phyloP scores from a whole-genome alignment of 116 monocot genomes.

The Trichopus zeylanicus region DNA sequence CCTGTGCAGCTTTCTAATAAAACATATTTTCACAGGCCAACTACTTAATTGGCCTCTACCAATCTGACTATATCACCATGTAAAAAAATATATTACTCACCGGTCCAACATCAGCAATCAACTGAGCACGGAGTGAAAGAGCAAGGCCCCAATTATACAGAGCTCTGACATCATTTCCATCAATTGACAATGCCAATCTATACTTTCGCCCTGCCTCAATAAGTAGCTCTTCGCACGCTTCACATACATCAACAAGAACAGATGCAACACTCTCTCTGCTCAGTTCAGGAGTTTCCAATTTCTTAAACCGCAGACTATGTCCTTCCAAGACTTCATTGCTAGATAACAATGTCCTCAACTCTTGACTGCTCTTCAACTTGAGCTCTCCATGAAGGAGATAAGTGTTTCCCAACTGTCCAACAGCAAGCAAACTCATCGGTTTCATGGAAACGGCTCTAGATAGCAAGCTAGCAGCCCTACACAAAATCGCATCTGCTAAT shows the following conservation, averaged over 20 bases:
- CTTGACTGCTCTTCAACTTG: constrained; percentile 74
- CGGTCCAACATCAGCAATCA: constrained; percentile 91
- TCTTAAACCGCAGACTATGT: constrained; percentile 11
- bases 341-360: constrained; percentile 62
- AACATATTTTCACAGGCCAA: too few relatives aligned
- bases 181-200: constrained; percentile 72
- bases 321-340: constrained; percentile 23
- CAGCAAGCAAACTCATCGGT: constrained; percentile 65
- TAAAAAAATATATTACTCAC: constrained; percentile 31
- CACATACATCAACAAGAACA: constrained; percentile 67
- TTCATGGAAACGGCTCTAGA: constrained; percentile 56
- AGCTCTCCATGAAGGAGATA: constrained; percentile 94
- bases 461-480: constrained; percentile 61
- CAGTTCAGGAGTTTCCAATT: constrained; percentile 11
- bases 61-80: too few relatives aligned
- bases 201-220: constrained; percentile 80
- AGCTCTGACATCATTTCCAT: constrained; percentile 73
- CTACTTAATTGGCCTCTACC: too few relatives aligned
- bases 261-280: constrained; percentile 50
- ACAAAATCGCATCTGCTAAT: constrained; percentile 40
- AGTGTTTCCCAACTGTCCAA: constrained; percentile 90
- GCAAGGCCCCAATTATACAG: constrained; percentile 98
- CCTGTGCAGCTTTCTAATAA: too few relatives aligned
- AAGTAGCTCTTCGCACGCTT: constrained; percentile 95
- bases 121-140: constrained; percentile 76